These are phyloP conservation scores for Geranium incanum DNA, from an alignment of 441 rosid genomes.

Conservation along the genomic window DNA sequence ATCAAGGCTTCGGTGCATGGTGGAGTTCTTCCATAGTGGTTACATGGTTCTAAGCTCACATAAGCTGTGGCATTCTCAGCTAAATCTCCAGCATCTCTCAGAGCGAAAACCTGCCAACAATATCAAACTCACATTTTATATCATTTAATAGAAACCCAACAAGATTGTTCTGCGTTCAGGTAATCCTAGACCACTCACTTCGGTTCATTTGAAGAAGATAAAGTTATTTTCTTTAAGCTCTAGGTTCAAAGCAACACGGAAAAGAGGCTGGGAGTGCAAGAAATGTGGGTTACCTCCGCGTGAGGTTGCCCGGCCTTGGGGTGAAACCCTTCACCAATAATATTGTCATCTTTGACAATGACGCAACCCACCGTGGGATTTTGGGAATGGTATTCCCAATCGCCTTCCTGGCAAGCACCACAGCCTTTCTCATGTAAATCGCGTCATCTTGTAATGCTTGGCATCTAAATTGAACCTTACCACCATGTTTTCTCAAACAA, in stretches of 20 bases:
- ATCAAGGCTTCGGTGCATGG: slow-evolving; percentile 79
- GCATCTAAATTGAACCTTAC: slow-evolving; percentile 25
- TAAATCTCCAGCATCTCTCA: slow-evolving; percentile 65
- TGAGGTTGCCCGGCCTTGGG: slow-evolving; percentile 98
- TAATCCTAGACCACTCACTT: background rate
- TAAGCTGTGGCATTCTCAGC: slow-evolving; percentile 87
- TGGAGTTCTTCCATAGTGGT: slow-evolving; percentile 84
- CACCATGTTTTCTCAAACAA: slow-evolving; percentile 18
- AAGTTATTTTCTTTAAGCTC: background rate
- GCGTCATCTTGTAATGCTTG: slow-evolving; percentile 39
- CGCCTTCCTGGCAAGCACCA: slow-evolving; percentile 71
- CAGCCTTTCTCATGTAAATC: slow-evolving; percentile 63
- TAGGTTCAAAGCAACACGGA: background rate
- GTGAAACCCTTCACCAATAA: slow-evolving; percentile 92
- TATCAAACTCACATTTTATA: slow-evolving; percentile 1
- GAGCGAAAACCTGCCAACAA: slow-evolving; percentile 64
- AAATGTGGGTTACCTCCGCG: slow-evolving; percentile 59
- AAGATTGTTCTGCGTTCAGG: background rate
- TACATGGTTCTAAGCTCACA: slow-evolving; percentile 91
- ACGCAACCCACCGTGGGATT: slow-evolving; percentile 94
- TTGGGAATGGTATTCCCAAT: slow-evolving; percentile 81
- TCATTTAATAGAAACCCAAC: background rate
- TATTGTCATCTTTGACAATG: slow-evolving; percentile 67
- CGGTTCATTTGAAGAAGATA: background rate
- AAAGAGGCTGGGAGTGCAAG: background rate